Percentiles rank a stretch among this genome's conserved stretches.
phyloP scores from a whole-genome alignment of 2,329 filamentous ascomycete genomes.

The Sporothrix pallida region DNA sequence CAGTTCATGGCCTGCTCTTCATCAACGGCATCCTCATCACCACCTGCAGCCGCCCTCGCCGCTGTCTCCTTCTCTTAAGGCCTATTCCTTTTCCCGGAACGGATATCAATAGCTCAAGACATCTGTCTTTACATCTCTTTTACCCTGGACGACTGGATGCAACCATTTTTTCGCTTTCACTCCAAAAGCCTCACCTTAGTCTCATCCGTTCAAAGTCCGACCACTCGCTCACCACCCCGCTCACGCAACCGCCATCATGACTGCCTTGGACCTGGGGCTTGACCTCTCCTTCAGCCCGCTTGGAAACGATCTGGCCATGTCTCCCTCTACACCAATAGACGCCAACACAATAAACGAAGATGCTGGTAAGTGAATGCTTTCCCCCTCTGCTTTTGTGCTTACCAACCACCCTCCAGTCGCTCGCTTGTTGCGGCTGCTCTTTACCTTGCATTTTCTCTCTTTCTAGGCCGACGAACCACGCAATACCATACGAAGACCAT shows the following conservation, averaged over 20 bases:
- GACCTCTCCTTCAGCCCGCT: constrained; percentile 33
- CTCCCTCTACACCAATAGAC: constrained; percentile 32
- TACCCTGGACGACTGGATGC: not conserved
- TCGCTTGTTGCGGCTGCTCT: not conserved
- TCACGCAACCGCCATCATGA: not conserved
- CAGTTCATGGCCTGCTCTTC: constrained; percentile 20
- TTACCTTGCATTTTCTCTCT: not conserved
- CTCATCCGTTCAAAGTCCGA: not conserved
- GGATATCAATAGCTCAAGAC: no score
- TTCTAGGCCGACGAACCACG: not conserved
- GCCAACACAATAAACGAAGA: constrained; percentile 41
- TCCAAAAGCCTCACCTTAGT: not conserved
- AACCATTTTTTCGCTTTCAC: not conserved
- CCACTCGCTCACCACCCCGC: not conserved
- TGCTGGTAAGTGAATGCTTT: constrained; percentile 40
- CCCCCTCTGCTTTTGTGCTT: not conserved
- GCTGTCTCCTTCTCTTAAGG: not conserved
- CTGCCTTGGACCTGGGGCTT: constrained; percentile 35
- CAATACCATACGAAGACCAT: not conserved
- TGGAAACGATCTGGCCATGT: constrained; percentile 40
- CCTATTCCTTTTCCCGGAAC: not conserved
- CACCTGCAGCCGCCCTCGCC: constrained; percentile 3
- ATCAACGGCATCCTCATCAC: not conserved
- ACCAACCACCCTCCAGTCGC: not conserved
- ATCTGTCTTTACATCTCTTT: no score